These are phyloP conservation scores for Aspergillus bertholletiae DNA, from an alignment of 495 filamentous ascomycete genomes.

Conservation along the genomic window DNA sequence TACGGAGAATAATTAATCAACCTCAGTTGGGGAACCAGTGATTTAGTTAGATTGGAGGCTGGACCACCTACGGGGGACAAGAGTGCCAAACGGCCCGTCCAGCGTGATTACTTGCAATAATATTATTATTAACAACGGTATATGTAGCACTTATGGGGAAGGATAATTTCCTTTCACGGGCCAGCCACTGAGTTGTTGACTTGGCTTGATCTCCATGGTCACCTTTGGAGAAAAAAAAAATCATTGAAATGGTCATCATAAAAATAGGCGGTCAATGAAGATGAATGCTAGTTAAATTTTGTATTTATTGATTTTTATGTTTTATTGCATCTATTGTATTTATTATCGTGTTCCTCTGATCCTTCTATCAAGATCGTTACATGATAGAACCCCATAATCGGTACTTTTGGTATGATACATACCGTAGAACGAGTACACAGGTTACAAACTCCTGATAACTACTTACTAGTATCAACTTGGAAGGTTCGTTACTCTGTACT, in stretches of 20 bases:
- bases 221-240: too few species aligned
- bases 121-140: background rate
- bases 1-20: background rate
- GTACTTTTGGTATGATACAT: too few species aligned
- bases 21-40: conserved; percentile 1
- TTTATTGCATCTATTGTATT: background rate
- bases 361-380: too few species aligned
- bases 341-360: background rate
- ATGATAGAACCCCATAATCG: too few species aligned
- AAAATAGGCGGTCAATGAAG: background rate
- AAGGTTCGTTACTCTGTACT: background rate
- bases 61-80: conserved; percentile 16
- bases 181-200: background rate
- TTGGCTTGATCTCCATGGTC: too few species aligned
- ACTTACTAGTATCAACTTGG: conserved; percentile 1
- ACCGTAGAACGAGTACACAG: too few species aligned
- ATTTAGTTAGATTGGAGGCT: conserved; percentile 17
- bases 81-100: conserved; percentile 18
- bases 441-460: background rate
- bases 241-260: background rate
- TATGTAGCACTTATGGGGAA: background rate
- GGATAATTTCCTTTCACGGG: background rate
- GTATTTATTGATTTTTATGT: background rate
- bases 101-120: background rate
- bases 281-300: background rate